phyloP scores from a whole-genome alignment of 129 eudicot genomes.

The Solidago caesia region DNA sequence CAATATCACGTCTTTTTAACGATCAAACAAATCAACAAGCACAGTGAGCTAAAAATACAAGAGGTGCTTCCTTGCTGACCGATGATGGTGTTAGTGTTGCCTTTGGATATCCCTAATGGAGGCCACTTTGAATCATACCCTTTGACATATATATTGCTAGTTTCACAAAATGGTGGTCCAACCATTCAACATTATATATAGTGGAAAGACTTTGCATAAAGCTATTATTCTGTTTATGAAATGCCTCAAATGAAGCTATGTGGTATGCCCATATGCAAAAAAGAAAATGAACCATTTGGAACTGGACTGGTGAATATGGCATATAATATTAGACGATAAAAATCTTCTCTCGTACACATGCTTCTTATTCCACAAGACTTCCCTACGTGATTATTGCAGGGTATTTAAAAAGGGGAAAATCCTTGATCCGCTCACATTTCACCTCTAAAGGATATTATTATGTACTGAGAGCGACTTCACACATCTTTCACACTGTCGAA shows the following conservation, averaged over 20 bases:
- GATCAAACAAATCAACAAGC: not conserved
- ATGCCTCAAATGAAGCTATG: slow-evolving; percentile 7
- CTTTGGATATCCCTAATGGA: slow-evolving; percentile 7
- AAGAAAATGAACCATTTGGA: not conserved
- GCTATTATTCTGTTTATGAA: slow-evolving; percentile 21
- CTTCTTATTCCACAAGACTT: not conserved
- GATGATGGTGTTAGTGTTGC: slow-evolving; percentile 8
- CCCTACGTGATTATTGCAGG: not conserved
- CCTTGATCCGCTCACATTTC: too few species aligned
- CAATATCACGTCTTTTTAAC: not conserved
- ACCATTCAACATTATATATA: slow-evolving; percentile 16
- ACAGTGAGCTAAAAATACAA: not conserved
- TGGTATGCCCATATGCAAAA: not conserved
- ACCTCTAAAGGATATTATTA: too few species aligned
- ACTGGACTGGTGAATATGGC: not conserved
- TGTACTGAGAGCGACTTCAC: too few species aligned
- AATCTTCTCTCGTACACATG: not conserved
- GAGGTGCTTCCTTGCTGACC: slow-evolving; percentile 9
- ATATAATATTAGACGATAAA: not conserved
- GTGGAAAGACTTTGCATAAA: slow-evolving; percentile 39
- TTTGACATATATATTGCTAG: slow-evolving; percentile 18
- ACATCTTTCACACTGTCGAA: too few species aligned
- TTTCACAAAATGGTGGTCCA: slow-evolving; percentile 35
- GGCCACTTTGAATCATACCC: slow-evolving; percentile 25
- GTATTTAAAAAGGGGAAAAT: too few species aligned